phyloP scores from a whole-genome alignment of 495 filamentous ascomycete species.

The Podospora fimiseda region DNA sequence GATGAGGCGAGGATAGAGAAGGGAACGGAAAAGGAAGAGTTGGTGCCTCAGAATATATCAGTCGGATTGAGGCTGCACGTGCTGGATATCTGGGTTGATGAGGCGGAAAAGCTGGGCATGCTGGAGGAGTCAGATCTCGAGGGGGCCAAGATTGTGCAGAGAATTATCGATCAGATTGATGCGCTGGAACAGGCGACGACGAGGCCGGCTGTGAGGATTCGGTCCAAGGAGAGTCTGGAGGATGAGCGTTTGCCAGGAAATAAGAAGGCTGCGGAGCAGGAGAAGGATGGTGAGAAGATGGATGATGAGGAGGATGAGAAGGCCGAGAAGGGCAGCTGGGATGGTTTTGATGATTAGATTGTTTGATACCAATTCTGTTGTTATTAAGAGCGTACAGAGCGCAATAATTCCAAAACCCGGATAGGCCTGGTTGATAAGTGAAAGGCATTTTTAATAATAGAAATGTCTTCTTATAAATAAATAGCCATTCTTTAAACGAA shows the following conservation, averaged over 20 bases:
- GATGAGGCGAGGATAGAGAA: constrained; percentile 30
- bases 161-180: constrained; percentile 34
- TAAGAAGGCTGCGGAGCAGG: constrained; percentile 25
- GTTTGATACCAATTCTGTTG: neutral
- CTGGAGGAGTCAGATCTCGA: constrained; percentile 39
- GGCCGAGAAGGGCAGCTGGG: constrained; percentile 51
- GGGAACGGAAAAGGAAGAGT: constrained; percentile 13
- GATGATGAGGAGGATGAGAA: constrained; percentile 7
- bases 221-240: constrained; percentile 63
- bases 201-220: constrained; percentile 65
- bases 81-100: constrained; percentile 85
- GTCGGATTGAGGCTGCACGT: constrained; percentile 84
- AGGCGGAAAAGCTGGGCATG: constrained; percentile 62
- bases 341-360: constrained; percentile 60
- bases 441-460: too few species aligned
- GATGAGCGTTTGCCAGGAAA: constrained; percentile 66
- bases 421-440: too few species aligned
- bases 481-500: too few species aligned
- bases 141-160: constrained; percentile 27
- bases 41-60: constrained; percentile 46
- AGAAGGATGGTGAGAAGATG: constrained; percentile 33
- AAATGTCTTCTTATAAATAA: too few species aligned
- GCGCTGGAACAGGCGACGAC: constrained; percentile 41
- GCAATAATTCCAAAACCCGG: too few species aligned
- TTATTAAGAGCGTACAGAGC: neutral